Evolutionary conservation across 164 flowering plant genomes (phyloP).

Genomic region (Amborella trichopoda): DNA sequence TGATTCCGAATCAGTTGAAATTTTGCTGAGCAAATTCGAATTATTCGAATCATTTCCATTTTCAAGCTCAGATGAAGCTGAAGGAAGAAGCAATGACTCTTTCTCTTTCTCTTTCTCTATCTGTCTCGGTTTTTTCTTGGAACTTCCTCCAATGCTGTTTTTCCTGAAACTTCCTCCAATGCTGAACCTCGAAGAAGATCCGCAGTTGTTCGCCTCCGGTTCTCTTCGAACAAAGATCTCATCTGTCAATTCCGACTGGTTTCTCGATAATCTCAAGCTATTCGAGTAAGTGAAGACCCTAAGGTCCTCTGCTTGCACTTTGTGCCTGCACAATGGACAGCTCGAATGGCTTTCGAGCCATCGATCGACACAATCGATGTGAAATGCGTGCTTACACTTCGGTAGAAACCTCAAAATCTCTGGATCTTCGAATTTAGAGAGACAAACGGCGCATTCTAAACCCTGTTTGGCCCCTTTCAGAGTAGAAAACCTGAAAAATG

Average conservation of each 20-base stretch:
- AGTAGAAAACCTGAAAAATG: slow-evolving; percentile 73
- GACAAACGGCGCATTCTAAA: slow-evolving; percentile 78
- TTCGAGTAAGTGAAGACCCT: slow-evolving; percentile 25
- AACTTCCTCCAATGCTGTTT: neutral
- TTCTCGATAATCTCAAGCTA: slow-evolving; percentile 38
- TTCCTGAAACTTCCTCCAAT: slow-evolving; percentile 25
- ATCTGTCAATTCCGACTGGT: slow-evolving; percentile 23
- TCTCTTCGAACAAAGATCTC: slow-evolving; percentile 28
- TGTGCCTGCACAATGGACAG: slow-evolving; percentile 75
- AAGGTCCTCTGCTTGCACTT: slow-evolving; percentile 34
- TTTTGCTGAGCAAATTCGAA: too few species aligned
- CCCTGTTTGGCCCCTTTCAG: slow-evolving; percentile 68
- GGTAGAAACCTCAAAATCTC: slow-evolving; percentile 73
- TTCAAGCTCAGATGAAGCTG: too few species aligned
- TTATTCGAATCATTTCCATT: too few species aligned
- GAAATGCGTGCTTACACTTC: slow-evolving; percentile 83
- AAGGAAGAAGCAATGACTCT: too few species aligned
- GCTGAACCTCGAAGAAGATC: slow-evolving; percentile 25
- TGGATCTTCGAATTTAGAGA: slow-evolving; percentile 60
- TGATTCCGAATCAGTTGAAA: slow-evolving; percentile 1
- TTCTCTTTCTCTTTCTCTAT: slow-evolving; percentile 11
- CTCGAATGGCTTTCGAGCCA: slow-evolving; percentile 91
- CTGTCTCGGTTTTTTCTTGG: slow-evolving; percentile 11
- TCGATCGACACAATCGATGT: slow-evolving; percentile 60
- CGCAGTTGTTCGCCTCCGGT: slow-evolving; percentile 9